These are phyloP conservation scores for Cyclanthera cordifolia DNA, from an alignment of 306 rosid genomes.

Conservation along the genomic window DNA sequence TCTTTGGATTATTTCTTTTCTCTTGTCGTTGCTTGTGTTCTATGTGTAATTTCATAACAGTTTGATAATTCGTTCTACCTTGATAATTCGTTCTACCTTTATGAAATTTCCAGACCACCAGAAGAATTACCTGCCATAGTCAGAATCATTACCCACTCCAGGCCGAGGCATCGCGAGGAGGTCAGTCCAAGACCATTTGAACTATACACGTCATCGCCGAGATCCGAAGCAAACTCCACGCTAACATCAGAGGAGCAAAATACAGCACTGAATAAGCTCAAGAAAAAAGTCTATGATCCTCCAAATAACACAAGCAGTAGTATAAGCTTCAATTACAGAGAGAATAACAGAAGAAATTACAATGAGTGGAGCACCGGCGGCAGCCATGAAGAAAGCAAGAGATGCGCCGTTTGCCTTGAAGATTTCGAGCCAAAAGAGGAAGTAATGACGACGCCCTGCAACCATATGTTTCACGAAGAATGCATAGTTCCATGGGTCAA, in stretches of 20 bases:
- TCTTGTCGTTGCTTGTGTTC: background rate
- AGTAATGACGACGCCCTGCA: conserved; percentile 67
- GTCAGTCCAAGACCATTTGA: conserved; percentile 25
- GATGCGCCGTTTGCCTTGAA: conserved; percentile 66
- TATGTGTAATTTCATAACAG: background rate
- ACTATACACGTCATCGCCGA: conserved; percentile 15
- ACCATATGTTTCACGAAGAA: conserved; percentile 77
- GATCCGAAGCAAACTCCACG: conserved; percentile 21
- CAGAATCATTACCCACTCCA: conserved; percentile 2
- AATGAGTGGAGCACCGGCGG: conserved; percentile 16
- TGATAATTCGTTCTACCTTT: background rate
- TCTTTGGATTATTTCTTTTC: no score
- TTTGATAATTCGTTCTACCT: background rate
- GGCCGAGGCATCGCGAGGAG: background rate
- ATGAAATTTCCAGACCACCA: background rate
- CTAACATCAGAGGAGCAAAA: conserved; percentile 23
- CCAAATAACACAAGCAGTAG: conserved; percentile 22
- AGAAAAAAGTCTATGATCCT: conserved; percentile 43
- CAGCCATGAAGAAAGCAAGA: conserved; percentile 36
- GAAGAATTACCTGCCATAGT: background rate
- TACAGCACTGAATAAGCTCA: conserved; percentile 41
- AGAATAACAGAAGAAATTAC: conserved; percentile 1
- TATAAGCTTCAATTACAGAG: conserved; percentile 42
- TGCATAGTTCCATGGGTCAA: conserved; percentile 75
- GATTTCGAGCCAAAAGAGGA: conserved; percentile 54